Evolutionary conservation across 2,329 filamentous ascomycete species (phyloP).

Genomic region (Fusarium sp.): DNA sequence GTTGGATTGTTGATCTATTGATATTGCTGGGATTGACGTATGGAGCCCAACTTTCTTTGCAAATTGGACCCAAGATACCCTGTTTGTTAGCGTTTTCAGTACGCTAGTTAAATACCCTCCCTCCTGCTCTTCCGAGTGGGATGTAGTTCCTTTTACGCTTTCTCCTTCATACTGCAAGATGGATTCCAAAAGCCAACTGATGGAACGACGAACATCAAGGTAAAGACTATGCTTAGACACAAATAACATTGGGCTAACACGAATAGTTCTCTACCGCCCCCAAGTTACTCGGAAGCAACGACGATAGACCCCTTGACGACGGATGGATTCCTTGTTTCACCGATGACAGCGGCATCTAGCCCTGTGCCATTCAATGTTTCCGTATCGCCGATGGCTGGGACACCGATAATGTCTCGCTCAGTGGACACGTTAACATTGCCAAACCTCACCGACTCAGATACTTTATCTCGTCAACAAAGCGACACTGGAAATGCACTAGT

Average conservation of each 20-base stretch:
- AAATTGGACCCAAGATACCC: no score
- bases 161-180: background rate
- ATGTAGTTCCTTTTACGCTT: background rate
- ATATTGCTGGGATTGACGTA: no score
- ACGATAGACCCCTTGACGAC: slow-evolving; percentile 5
- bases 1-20: no score
- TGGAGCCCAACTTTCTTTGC: no score
- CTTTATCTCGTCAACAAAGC: background rate
- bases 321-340: slow-evolving; percentile 8
- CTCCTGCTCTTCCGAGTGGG: background rate
- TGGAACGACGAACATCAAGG: background rate
- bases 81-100: no score
- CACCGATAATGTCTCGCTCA: slow-evolving; percentile 1
- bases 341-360: slow-evolving; percentile 3
- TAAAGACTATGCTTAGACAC: background rate
- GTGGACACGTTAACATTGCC: background rate
- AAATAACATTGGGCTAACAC: background rate
- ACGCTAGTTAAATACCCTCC: slow-evolving; percentile 1
- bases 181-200: background rate
- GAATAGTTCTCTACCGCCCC: background rate
- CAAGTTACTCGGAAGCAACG: slow-evolving; percentile 6
- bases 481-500: background rate
- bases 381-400: background rate
- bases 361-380: slow-evolving; percentile 1
- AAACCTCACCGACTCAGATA: background rate